Base-by-base conservation (phyloP, 768 basidiomycete genomes). In the Naganishia vaughanmartiniae region DNA sequence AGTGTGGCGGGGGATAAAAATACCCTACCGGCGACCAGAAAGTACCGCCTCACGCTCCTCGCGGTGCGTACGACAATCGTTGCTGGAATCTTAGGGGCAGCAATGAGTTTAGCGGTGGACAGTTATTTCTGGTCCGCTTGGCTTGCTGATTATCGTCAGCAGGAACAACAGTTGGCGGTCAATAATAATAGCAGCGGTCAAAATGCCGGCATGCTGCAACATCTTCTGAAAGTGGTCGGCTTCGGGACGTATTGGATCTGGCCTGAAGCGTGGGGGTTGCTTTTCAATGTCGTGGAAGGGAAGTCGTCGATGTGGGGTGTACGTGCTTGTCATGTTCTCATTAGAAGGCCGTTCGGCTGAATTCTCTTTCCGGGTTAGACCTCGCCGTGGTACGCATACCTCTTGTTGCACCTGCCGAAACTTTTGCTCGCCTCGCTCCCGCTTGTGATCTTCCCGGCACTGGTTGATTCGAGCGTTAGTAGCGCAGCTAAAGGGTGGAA, bases 291-390 rank as follows among this genome's bases (percentile, higher is more conserved):
- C 30, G 82, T 89, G 6, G 81, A 92, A 77, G 93, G 93, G 17
- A 93, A 95, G 79, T 89, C 90, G 31, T 82, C 88, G 0, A 88
- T 93, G 24, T 99, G 96, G 96, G 96, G 96, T 73, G 92, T 95
- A 79, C 73, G 90, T 85, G 15, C 54, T 0, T 33, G 36, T 36
- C 14, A n/a, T 33, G 21, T 19, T 1, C 42, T 42, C 46, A 48
- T 3, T 24, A 9, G 17, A 48, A 24, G 74, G 10, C 7, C 26
- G 3, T 51, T 21, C 24, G 21, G 19, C 48, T 51, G 14, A 21
- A 51, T 24, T 54, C 54, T 39, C 31, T 4, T 42, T 21, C n/a
- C 26, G 14, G 17, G 28, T 21, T 78, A 90, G 92, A 85, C 86
- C 28, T 92, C 90, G 0, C 91, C 93, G 0, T 82, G 82, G 4